Evolutionary conservation across 352 stramenopile species (phyloP), one percentile per base, ranked within the genome.

Genomic region (Phytophthora uliginosa): DNA sequence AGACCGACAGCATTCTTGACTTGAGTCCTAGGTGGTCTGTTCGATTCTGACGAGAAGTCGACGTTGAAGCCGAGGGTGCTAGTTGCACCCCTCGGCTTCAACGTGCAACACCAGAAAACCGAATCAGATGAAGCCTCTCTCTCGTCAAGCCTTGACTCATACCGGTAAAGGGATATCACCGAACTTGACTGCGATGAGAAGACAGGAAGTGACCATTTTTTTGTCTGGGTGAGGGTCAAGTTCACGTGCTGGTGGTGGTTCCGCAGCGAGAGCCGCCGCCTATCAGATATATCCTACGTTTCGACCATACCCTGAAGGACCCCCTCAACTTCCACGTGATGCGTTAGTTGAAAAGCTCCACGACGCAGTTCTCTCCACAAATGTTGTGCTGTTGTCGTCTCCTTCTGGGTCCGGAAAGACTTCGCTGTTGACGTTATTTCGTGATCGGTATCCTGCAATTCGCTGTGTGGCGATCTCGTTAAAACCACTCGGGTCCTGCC

Each of bases 251-350:
- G 42, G 42, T 50, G 42, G 18, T 20, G 15, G 40, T 18, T 50
- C 2, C 34, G 33, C 7, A 38, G 33, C 33, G 10, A 38, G 33
- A 38, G 10, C 8, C 10, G 10, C 10, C 33, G 22, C 9, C 36
- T 38, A 54, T 20, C 28, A 69, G 12, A 69, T 42, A 34, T 63
- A 42, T 7, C 42, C 40, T n/a, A 1, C 22, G 7, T 53, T 15
- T 63, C 54, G 33, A 58, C 28, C 63, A 7, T 7, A 53, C 58
- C 2, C 10, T 26, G 54, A 70, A 7, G 63, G 63, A 58, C 20
- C 59, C 9, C 63, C 53, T 45, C 63, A 70, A 7, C 63, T 70
- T 59, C 52, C 63, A 59, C 63, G 63, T 0, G 63, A 70, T 59
- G 63, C 3, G 40, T 8, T 70, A 26, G 54, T 70, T 1, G 1